phyloP scores from a whole-genome alignment of 495 filamentous ascomycete species.

The Amphirosellinia nigrospora region DNA sequence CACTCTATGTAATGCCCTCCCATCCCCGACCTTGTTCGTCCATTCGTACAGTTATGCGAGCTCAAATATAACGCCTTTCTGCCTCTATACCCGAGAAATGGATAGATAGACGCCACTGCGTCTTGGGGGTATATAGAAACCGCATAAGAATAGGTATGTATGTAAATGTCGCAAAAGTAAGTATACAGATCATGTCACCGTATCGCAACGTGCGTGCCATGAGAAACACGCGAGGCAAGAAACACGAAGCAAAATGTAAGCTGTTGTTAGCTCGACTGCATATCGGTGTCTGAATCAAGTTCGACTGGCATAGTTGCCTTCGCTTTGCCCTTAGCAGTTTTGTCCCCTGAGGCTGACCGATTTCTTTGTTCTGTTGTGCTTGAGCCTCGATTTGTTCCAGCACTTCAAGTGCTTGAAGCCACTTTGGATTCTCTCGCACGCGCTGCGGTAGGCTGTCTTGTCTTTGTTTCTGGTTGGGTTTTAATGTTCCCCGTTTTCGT shows the following conservation, averaged over 20 bases:
- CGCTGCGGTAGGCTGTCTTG: conserved; percentile 31
- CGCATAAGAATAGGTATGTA: neutral
- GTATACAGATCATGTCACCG: neutral
- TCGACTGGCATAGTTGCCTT: neutral
- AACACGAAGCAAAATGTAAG: neutral
- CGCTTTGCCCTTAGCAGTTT: neutral
- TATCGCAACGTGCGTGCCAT: neutral
- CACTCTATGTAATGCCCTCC: neutral
- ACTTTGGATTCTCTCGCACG: conserved; percentile 36
- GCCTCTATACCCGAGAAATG: neutral
- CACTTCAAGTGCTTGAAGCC: conserved; percentile 36
- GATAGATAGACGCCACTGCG: neutral
- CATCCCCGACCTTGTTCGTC: neutral
- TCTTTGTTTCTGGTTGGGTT: conserved; percentile 1
- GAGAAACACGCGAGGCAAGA: neutral
- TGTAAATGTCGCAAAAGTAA: neutral
- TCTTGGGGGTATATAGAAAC: conserved; percentile 1
- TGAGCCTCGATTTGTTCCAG: conserved; percentile 31
- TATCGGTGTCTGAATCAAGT: conserved; percentile 10
- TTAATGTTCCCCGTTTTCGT: conserved; percentile 32
- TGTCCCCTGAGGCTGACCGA: neutral
- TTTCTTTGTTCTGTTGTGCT: neutral
- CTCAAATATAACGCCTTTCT: neutral
- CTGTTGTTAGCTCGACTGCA: neutral
- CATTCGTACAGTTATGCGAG: neutral